phyloP scores from a whole-genome alignment of 345 rosid genomes.

The Citrus sp. region DNA sequence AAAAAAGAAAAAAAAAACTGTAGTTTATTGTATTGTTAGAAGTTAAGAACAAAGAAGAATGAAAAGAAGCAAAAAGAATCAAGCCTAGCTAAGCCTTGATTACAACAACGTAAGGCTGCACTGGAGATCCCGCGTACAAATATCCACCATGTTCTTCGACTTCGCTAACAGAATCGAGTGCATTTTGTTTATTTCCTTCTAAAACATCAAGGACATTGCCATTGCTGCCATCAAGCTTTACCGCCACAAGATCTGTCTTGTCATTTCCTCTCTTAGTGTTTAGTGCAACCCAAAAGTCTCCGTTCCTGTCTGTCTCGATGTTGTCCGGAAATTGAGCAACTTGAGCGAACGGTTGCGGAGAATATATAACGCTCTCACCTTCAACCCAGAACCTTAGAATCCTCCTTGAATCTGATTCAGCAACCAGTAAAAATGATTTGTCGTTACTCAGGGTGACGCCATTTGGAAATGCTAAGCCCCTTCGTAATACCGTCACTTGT shows the following conservation, averaged over 20 bases:
- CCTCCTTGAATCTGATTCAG: constrained; percentile 23
- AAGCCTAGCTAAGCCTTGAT: too few relatives aligned
- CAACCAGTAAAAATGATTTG: constrained; percentile 34
- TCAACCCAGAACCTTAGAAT: constrained; percentile 1
- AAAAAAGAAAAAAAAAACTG: too few relatives aligned
- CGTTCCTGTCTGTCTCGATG: constrained; percentile 32
- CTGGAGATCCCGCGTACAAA: constrained; percentile 38
- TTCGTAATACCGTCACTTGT: constrained; percentile 23
- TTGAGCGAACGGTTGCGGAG: constrained; percentile 16
- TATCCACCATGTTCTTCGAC: constrained; percentile 28
- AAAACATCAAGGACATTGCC: constrained; percentile 27
- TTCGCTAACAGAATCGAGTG: constrained; percentile 40
- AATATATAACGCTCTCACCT: neutral
- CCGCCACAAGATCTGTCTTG: constrained; percentile 30
- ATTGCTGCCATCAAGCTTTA: constrained; percentile 17
- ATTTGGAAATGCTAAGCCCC: constrained; percentile 40
- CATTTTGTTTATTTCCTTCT: constrained; percentile 25
- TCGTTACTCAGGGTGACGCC: constrained; percentile 50
- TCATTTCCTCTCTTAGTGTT: constrained; percentile 32
- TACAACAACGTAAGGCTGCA: too few relatives aligned
- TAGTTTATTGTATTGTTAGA: too few relatives aligned
- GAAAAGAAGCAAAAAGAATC: too few relatives aligned
- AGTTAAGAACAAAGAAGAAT: too few relatives aligned
- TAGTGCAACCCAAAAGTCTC: constrained; percentile 65
- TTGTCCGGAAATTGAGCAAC: constrained; percentile 40